A percentile compares a stretch with the other conserved stretches of the same genome.
These are phyloP conservation scores for Nakazawaea wyomingensis DNA, from an alignment of 805 yeast genomes.

Conservation along the genomic window DNA sequence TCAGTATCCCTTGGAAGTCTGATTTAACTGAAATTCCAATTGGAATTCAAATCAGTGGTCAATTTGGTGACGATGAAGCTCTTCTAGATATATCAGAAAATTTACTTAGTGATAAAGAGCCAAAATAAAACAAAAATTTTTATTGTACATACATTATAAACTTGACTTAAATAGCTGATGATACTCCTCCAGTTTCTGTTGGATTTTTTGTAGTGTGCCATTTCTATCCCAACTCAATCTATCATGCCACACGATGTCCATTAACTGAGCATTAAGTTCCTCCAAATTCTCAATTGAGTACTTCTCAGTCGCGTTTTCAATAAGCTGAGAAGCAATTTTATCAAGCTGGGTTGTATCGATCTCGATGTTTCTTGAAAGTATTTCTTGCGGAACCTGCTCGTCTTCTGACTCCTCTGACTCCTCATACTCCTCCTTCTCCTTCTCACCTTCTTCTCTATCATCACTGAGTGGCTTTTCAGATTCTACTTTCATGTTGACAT, in stretches of 20 bases:
- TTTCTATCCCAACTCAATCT: constrained; percentile 45
- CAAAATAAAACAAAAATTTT: neutral
- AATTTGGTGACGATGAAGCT: constrained; percentile 71
- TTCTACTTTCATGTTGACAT: constrained; percentile 12
- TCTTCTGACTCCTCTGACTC: constrained; percentile 21
- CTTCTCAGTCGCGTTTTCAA: constrained; percentile 20
- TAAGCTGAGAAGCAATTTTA: constrained; percentile 27
- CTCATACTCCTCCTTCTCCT: constrained; percentile 17
- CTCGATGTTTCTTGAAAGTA: constrained; percentile 16
- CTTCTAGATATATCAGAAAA: constrained; percentile 39
- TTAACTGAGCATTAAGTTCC: constrained; percentile 58
- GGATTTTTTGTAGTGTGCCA: constrained; percentile 29
- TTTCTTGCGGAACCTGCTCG: constrained; percentile 12
- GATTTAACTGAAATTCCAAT: constrained; percentile 28
- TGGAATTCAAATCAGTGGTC: constrained; percentile 83
- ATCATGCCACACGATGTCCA: constrained; percentile 70
- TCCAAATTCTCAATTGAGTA: constrained; percentile 52
- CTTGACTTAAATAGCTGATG: neutral
- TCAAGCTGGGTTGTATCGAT: constrained; percentile 29
- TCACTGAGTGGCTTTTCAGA: constrained; percentile 20
- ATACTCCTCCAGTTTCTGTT: constrained; percentile 18
- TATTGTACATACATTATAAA: neutral
- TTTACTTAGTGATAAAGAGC: neutral
- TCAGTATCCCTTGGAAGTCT: constrained; percentile 58
- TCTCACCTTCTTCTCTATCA: constrained; percentile 10